Base-by-base conservation (phyloP, 2,329 filamentous ascomycete genomes). In the Shiraia sp. region DNA sequence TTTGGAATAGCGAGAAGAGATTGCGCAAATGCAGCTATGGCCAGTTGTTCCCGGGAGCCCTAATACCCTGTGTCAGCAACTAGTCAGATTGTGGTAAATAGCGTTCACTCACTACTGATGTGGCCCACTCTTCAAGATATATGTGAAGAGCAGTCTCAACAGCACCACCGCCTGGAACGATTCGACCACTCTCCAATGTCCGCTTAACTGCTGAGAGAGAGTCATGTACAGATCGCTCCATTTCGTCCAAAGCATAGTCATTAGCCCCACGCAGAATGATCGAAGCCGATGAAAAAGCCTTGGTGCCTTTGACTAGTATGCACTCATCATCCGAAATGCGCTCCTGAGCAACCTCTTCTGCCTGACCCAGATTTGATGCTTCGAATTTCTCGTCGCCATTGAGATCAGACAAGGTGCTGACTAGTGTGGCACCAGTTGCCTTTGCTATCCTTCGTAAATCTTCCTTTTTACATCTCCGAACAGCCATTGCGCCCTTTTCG, bases 121-220 rank as follows among this genome's bases (percentile, higher is more conserved):
- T 92, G 38, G 93, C 93, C 72, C 95, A 99, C 74, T 99, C 93
- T 76, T 99, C 93, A 24, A 99, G 82, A 75, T 97, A 99, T 69
- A 99, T 99, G 77, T 97, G 93, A 54, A 99, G 82, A 34, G 93
- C 93, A n/a, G 93, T 97, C 78, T 99, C 93, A 15, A 96, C 92
- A 30, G 93, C 93, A 66, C 92, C 93, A 55, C 93, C 93, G 55
- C 93, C 93, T 12, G 93, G 93, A 27, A 99, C 93, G 55, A 99
- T 95, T 73, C 88, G 91, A 63, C 93, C 93, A 65, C 90, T 96
- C 76, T 99, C 93, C 6, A 99, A 79, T 3, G 93, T 96, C 59
- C 93, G 85, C 84, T 99, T 99, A 53, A 99, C 91, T 32, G 93
- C 93, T 56, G 89, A 96, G 32, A 99, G 80, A 10, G 92, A 95